Evolutionary conservation across 192 early-diverging fungal species (phyloP), one percentile per base, ranked within the genome.

Genomic region (Umbelopsis sp.): DNA sequence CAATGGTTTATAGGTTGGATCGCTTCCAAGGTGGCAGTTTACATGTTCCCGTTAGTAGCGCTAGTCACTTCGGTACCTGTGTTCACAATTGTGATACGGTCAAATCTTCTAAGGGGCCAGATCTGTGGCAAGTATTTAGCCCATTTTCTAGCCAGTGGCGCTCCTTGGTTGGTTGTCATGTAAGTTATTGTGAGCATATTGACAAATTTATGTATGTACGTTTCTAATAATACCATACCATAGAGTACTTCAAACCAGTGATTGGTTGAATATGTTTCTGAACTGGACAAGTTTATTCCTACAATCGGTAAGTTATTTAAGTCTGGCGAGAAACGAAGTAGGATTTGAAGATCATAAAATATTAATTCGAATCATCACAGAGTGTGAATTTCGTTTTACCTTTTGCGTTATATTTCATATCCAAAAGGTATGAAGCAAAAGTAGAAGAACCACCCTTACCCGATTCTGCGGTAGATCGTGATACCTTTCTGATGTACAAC

Each of bases 11-110:
- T 54, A 76, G 72, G 71, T 4, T 76, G 71, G 10, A 66, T 77
- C 4, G 70, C 77, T 34, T 81, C 84, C 4, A 51, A 75, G 14
- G 71, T 88, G 45, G 82, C 85, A 16, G 76, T 75, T 21, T 81
- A 87, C 54, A 41, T 87, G 10, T 89, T 88, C 52, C 87, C 87
- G 1, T 62, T 89, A 22, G 81, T 80, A 7, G 85, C 81, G 0
- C 79, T 87, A 22, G 76, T 92, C 51, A 88, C 92, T 9, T 89
- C 88, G 11, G 91, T 93, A 69, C 91, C 92, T 0, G 88, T 92
- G 22, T 84, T 83, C 31, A 90, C 89, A 21, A 91, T 93, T 66
- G 85, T 93, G 38, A 77, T 91, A n/a, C 80, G 83, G 43, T 68
- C 87, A 36, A 87, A 88, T 69, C 36, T 91, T 50, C 62, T 88